These are phyloP conservation scores for Spatholobus suberectus DNA, from an alignment of 306 rosid species.

Conservation along the genomic window DNA sequence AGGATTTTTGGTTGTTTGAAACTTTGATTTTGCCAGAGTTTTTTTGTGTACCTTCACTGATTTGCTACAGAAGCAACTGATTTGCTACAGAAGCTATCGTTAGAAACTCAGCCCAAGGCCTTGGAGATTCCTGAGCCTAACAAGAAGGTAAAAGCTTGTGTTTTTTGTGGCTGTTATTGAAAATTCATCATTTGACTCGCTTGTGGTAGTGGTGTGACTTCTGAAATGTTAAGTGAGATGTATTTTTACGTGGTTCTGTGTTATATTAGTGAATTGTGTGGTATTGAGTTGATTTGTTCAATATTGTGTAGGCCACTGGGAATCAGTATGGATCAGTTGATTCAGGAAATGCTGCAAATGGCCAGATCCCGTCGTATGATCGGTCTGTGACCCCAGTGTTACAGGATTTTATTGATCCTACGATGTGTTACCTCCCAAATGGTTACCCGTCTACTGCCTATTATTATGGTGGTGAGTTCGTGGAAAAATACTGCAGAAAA, in stretches of 20 bases:
- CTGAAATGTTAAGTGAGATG: not conserved
- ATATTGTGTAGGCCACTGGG: slow-evolving; percentile 58
- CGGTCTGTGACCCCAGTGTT: slow-evolving; percentile 80
- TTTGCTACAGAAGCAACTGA: slow-evolving; percentile 76
- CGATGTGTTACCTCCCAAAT: slow-evolving; percentile 78
- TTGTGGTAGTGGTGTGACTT: not conserved
- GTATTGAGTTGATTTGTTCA: not conserved
- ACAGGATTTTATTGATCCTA: slow-evolving; percentile 77
- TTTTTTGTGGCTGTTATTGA: not conserved
- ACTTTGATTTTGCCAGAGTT: not conserved
- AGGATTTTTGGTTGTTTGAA: not conserved
- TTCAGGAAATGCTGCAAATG: slow-evolving; percentile 67
- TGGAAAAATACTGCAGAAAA: not conserved
- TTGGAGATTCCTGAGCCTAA: slow-evolving; percentile 83
- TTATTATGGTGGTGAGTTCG: slow-evolving; percentile 75
- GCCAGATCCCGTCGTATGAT: slow-evolving; percentile 72
- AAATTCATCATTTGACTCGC: not conserved
- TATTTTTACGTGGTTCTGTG: not conserved
- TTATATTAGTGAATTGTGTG: not conserved
- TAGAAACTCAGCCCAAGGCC: slow-evolving; percentile 83
- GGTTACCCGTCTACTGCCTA: slow-evolving; percentile 76
- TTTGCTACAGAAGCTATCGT: slow-evolving; percentile 83
- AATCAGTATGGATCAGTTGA: slow-evolving; percentile 83
- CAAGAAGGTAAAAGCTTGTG: slow-evolving; percentile 64
- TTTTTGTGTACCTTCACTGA: slow-evolving; percentile 66